Percentiles rank a stretch among this genome's conserved stretches.
Conservation (phyloP, 345 rosid species). For the Eucalyptus pauciflora region DNA sequence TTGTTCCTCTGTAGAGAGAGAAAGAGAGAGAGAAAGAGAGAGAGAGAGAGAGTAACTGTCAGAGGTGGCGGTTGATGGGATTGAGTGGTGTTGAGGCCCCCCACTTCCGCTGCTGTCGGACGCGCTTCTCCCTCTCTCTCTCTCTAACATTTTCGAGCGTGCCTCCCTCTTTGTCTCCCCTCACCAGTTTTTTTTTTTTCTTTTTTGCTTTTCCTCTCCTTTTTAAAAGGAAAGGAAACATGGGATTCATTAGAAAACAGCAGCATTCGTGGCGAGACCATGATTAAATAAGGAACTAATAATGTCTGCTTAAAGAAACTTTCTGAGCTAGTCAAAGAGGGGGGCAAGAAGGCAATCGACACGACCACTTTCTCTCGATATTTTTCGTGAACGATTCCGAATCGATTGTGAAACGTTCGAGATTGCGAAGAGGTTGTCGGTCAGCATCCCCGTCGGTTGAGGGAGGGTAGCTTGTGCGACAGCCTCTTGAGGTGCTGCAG, state of each 20-base stretch:
- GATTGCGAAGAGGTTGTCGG: background rate
- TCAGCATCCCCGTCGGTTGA: background rate
- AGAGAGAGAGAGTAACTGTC: background rate
- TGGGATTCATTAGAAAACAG: background rate
- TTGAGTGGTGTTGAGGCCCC: slow-evolving; percentile 11
- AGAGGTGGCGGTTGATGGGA: background rate
- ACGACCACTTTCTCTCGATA: background rate
- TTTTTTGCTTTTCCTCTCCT: background rate
- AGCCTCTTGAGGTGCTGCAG: background rate
- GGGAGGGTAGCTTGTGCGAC: background rate
- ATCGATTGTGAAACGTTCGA: background rate
- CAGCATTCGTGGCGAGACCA: background rate
- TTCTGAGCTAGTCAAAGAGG: background rate
- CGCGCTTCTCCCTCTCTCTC: slow-evolving; percentile 8
- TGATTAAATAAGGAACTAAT: background rate
- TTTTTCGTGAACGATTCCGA: background rate
- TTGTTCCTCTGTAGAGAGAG: background rate
- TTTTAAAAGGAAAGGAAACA: background rate
- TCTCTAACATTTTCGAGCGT: background rate
- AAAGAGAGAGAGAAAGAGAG: background rate
- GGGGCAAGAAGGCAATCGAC: background rate
- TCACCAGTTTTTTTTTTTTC: background rate
- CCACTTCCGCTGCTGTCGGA: slow-evolving; percentile 24
- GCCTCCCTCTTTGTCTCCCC: background rate
- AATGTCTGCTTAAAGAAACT: background rate